A percentile compares a stretch with the other conserved stretches of the same genome.
phyloP scores from a whole-genome alignment of 1,139 yeast genomes.

The Blastobotrys apis region DNA sequence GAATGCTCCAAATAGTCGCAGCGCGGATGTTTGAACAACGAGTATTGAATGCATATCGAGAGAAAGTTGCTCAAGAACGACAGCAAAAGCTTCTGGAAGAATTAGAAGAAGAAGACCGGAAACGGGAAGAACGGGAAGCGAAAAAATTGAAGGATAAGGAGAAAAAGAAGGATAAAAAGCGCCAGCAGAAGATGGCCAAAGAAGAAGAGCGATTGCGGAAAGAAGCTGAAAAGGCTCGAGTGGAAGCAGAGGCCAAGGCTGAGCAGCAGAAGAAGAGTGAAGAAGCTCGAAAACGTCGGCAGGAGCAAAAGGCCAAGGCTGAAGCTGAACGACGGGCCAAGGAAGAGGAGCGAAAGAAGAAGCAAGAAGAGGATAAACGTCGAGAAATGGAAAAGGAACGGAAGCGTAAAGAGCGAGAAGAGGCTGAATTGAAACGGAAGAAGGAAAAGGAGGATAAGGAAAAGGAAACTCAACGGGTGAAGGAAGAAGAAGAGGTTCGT shows the following conservation, averaged over 20 bases:
- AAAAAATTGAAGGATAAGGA: constrained; percentile 71
- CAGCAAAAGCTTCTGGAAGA: constrained; percentile 70
- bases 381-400: constrained; percentile 44
- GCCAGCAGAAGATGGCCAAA: constrained; percentile 61
- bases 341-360: constrained; percentile 34
- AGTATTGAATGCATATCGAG: constrained; percentile 67
- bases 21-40: constrained; percentile 70
- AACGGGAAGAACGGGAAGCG: constrained; percentile 65
- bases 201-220: constrained; percentile 65
- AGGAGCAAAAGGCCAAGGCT: constrained; percentile 45
- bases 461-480: constrained; percentile 36
- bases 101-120: constrained; percentile 69
- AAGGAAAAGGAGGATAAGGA: constrained; percentile 37
- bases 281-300: constrained; percentile 52
- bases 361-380: constrained; percentile 42
- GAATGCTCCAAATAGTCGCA: constrained; percentile 70
- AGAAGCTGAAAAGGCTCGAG: constrained; percentile 53
- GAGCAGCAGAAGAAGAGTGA: constrained; percentile 51
- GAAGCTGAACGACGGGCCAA: constrained; percentile 41
- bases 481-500: constrained; percentile 28
- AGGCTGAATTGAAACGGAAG: constrained; percentile 42
- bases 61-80: constrained; percentile 68
- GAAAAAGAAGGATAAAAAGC: constrained; percentile 73
- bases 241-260: constrained; percentile 43
- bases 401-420: constrained; percentile 40